phyloP scores from a whole-genome alignment of 805 yeast genomes.

The Yarrowia sp. region DNA sequence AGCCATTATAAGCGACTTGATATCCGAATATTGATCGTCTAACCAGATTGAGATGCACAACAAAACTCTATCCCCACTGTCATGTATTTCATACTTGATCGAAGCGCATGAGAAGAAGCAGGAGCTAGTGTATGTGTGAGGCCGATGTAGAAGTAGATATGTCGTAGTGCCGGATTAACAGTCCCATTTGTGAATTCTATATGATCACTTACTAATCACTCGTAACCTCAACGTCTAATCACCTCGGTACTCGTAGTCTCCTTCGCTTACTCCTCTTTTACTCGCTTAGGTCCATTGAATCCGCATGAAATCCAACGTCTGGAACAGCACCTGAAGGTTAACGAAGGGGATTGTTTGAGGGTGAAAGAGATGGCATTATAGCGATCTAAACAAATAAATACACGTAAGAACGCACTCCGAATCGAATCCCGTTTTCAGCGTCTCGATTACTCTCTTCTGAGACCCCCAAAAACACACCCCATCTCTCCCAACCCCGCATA shows the following conservation, averaged over 20 bases:
- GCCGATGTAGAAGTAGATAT: too few relatives aligned
- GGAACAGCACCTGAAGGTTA: background rate
- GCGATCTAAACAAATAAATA: background rate
- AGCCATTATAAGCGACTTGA: background rate
- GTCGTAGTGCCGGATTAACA: too few relatives aligned
- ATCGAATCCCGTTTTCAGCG: background rate
- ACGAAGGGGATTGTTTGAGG: background rate
- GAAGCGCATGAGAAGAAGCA: background rate
- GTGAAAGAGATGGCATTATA: background rate
- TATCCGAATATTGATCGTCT: background rate
- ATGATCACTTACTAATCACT: too few relatives aligned
- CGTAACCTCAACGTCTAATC: too few relatives aligned
- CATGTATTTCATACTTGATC: background rate
- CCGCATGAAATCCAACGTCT: constrained; percentile 12
- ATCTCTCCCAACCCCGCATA: constrained; percentile 16
- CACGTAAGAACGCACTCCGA: background rate
- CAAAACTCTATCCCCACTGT: background rate
- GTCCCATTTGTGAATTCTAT: too few relatives aligned
- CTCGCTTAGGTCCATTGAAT: background rate
- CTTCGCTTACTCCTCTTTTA: background rate
- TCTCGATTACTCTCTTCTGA: background rate
- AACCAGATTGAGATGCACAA: background rate
- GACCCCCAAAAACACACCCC: background rate
- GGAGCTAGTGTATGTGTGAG: too few relatives aligned
- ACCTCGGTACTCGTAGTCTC: background rate